A percentile compares a stretch with the other conserved stretches of the same genome.
Evolutionary conservation across 192 early-diverging fungal genomes (phyloP).

Genomic region (Dimargaris xerosporica): DNA sequence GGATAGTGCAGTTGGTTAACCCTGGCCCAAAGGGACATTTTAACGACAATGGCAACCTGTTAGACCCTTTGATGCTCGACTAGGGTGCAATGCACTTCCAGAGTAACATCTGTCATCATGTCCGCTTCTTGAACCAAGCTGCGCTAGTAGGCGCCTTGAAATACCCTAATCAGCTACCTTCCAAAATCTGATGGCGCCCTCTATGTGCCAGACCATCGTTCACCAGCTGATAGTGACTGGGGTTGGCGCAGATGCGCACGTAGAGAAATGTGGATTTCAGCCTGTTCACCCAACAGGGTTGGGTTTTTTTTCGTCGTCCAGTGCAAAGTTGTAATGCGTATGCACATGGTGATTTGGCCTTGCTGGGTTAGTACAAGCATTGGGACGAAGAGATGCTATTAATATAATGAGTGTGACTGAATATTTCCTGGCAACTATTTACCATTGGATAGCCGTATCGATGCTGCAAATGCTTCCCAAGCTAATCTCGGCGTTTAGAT

Average conservation of each 20-base stretch:
- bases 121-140: too few relatives aligned
- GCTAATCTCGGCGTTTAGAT: constrained; percentile 11
- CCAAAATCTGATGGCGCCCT: not conserved
- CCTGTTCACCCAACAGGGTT: not conserved
- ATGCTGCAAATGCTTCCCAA: not conserved
- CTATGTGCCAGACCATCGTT: not conserved
- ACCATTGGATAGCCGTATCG: not conserved
- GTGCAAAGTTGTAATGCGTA: not conserved
- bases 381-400: not conserved
- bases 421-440: not conserved
- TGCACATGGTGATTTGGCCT: not conserved
- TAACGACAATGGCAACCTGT: too few relatives aligned
- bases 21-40: too few relatives aligned
- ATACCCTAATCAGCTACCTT: constrained; percentile 11
- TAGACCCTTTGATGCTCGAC: too few relatives aligned
- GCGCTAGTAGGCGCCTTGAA: too few relatives aligned
- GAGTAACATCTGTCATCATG: too few relatives aligned
- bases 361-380: not conserved
- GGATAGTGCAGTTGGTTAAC: too few relatives aligned
- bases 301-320: not conserved
- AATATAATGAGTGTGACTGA: not conserved
- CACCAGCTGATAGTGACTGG: not conserved
- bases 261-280: constrained; percentile 11
- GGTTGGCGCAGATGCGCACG: constrained; percentile 1
- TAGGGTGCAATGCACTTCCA: too few relatives aligned